Base-by-base conservation (phyloP, 306 rosid species). In the Rosa lucieae region DNA sequence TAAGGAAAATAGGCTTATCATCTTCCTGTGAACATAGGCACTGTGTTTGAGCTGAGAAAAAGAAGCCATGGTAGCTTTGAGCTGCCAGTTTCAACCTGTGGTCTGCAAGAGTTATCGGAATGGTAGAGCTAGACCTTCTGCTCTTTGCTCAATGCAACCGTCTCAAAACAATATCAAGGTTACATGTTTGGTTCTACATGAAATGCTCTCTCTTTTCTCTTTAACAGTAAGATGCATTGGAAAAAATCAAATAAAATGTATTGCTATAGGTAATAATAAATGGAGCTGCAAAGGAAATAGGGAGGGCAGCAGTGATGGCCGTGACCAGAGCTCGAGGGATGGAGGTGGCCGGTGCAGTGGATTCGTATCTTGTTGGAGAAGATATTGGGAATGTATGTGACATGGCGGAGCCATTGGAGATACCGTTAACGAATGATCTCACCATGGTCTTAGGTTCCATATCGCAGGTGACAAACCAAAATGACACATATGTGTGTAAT, bases 241-340 rank as follows among this genome's bases (percentile, higher is more conserved):
- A 52, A 35, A 17, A 17, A 23, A 12, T 9, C 0, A 70, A 5
- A n/a, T 51, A 21, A 5, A 42, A 43, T 43, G 52, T 69, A 10
- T 10, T 75, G 66, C 35, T 62, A 59, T 44, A 90, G 99, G 97
- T 92, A 5, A 88, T 95, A 81, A 82, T 95, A 79, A 95, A 95
- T 86, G 97, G 96, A 75, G 98, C 96, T 75, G 92, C 98, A 11
- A 95, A 95, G 88, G 99, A 95, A 83, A 89, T 95, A 77, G 98
- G 99, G 79, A 90, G 92, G 68, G 98, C 98, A 18, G 98, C 99
- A 48, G 84, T 93, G 10, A 79, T 83, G 74, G 99, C 97, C 68
- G 96, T 95, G 80, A 93, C 88, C 11, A 95, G 84, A 73, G 92
- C 92, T 14, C 81, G 90, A 80, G 92, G 92, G 62, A 86, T 86